Conservation (phyloP, 139 green algal genomes). For the Volvox africanus region DNA sequence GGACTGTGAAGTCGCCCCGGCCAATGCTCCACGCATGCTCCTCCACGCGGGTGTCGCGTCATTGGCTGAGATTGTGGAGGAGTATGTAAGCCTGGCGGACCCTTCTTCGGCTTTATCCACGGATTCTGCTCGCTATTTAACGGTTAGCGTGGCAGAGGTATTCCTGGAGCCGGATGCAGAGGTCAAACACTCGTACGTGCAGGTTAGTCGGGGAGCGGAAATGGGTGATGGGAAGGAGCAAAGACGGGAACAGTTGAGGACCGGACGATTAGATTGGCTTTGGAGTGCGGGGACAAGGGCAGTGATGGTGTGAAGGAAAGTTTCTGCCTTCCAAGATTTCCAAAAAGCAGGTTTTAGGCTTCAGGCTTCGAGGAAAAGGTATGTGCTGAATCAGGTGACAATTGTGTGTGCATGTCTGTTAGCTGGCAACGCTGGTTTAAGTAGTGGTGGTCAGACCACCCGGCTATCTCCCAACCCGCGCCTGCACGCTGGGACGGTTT, state of each 20-base stretch:
- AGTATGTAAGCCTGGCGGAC: conserved; percentile 64
- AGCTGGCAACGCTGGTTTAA: too few species aligned
- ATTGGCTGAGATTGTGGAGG: conserved; percentile 81
- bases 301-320: too few species aligned
- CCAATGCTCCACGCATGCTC: conserved; percentile 71
- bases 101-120: neutral
- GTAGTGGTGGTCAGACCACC: too few species aligned
- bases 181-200: conserved; percentile 76
- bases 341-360: too few species aligned
- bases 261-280: too few species aligned
- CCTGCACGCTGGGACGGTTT: too few species aligned
- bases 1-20: neutral
- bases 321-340: too few species aligned
- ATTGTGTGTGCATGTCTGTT: too few species aligned
- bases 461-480: too few species aligned
- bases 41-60: conserved; percentile 60
- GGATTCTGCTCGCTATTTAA: conserved; percentile 61
- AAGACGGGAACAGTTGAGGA: neutral
- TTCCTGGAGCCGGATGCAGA: conserved; percentile 71
- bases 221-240: neutral
- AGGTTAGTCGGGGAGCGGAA: conserved; percentile 19
- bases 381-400: too few species aligned
- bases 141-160: conserved; percentile 78
- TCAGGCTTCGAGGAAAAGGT: too few species aligned
- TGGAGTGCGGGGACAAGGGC: too few species aligned